These are phyloP conservation scores for Neonectria sp. DNA, from an alignment of 2,329 filamentous ascomycete genomes.

Conservation along the genomic window DNA sequence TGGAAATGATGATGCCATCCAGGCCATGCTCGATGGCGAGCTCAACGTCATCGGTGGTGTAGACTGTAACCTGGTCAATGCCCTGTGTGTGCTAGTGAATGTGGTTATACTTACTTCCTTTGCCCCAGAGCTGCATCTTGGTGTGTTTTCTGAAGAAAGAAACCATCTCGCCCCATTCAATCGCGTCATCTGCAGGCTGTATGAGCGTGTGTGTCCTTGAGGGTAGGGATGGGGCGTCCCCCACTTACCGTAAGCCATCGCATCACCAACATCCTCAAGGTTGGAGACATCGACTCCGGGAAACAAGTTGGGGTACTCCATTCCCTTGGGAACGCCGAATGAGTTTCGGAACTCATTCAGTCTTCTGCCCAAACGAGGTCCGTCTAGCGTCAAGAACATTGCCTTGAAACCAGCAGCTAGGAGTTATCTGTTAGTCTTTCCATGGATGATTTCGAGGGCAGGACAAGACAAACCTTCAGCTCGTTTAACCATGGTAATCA, in stretches of 20 bases:
- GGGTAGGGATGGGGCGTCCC: not conserved
- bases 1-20: constrained; percentile 51
- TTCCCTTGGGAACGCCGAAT: constrained; percentile 37
- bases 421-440: not conserved
- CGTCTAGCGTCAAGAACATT: constrained; percentile 47
- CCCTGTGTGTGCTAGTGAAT: not conserved
- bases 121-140: constrained; percentile 32
- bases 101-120: constrained; percentile 31
- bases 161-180: constrained; percentile 27
- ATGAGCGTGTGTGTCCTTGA: not conserved
- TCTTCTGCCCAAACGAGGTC: constrained; percentile 40
- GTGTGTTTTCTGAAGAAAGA: constrained; percentile 29
- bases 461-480: constrained; percentile 25
- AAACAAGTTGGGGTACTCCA: constrained; percentile 37
- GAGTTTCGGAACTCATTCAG: constrained; percentile 44
- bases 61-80: constrained; percentile 32
- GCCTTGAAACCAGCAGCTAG: constrained; percentile 44
- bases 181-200: constrained; percentile 11
- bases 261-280: constrained; percentile 22
- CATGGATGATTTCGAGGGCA: fast-evolving
- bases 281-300: constrained; percentile 30
- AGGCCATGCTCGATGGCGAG: constrained; percentile 48
- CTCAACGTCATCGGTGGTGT: constrained; percentile 51
- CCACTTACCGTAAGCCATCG: constrained; percentile 25
- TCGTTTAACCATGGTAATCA: constrained; percentile 21